A percentile compares a stretch with the other conserved stretches of the same genome.
Evolutionary conservation across 2,329 filamentous ascomycete species (phyloP).

Genomic region (Hypoxylon rubiginosum): DNA sequence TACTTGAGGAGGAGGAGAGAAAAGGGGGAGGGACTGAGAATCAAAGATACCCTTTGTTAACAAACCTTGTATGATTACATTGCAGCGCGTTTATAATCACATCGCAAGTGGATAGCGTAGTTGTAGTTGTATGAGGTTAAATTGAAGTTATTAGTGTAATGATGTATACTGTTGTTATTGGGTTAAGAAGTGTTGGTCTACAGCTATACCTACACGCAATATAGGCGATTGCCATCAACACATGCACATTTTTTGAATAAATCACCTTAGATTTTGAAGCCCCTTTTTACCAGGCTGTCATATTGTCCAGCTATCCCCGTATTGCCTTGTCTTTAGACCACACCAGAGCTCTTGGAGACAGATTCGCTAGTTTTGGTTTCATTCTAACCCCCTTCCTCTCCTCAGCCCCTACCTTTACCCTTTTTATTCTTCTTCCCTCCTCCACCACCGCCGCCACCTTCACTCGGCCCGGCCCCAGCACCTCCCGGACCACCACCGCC

Average conservation of each 20-base stretch:
- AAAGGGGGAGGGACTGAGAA: background rate
- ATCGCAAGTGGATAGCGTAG: constrained; percentile 3
- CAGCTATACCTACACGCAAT: background rate
- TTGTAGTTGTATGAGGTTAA: constrained; percentile 3
- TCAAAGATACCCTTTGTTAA: constrained; percentile 38
- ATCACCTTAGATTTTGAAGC: too few relatives aligned
- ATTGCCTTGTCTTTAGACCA: background rate
- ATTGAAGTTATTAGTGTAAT: constrained; percentile 10
- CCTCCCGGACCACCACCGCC: constrained; percentile 34
- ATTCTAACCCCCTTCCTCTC: too few relatives aligned
- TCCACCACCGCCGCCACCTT: constrained; percentile 43
- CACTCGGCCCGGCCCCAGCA: constrained; percentile 42
- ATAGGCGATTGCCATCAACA: background rate
- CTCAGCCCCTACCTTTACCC: constrained; percentile 57
- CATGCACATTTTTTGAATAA: too few relatives aligned
- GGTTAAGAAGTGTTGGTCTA: background rate
- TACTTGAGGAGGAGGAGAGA: background rate
- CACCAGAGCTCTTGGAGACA: background rate
- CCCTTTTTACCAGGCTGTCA: too few relatives aligned
- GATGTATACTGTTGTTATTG: too few relatives aligned
- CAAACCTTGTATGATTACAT: constrained; percentile 23
- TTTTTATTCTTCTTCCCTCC: constrained; percentile 64
- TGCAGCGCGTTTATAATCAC: background rate
- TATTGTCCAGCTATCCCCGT: too few relatives aligned
- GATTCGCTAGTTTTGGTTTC: too few relatives aligned